Evolutionary conservation across 257 asterid species (phyloP), one percentile per base, ranked within the genome.

Genomic region (Fraxinus quadrangulata): DNA sequence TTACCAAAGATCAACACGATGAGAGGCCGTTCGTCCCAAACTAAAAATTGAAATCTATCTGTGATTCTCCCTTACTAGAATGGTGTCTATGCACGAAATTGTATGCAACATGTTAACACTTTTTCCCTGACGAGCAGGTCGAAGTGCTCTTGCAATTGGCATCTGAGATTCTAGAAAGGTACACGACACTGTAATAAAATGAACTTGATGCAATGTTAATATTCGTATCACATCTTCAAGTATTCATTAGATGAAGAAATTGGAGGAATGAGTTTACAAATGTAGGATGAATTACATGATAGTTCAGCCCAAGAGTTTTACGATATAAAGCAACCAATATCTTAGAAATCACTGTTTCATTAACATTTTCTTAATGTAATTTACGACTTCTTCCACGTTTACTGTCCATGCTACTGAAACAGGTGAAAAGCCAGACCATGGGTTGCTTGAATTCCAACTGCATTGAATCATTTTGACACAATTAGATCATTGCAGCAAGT

Each of bases 401-500:
- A 92, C 97, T 21, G 96, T 85, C 99, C 98, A 96, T 30, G 97
- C 97, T 14, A 96, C 97, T 17, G 97, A 93, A 75, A 93, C 81
- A 0, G 99, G 98, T 34, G 98, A 86, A 83, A 71, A 81, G 4
- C 81, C 95, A 3, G 94, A 67, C 97, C 99, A 96, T 0, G 98
- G 97, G 79, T 93, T 96, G 90, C 85, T 85, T 10, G 97, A 76
- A 79, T 90, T 89, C 98, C 98, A 93, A 13, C 99, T 96, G 90
- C 84, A 86, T 67, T 61, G 80, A 33, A 71, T 73, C 70, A 81
- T 79, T 75, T 39, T 2, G 24, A 66, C 34, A 75, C 30, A 14
- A 14, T 74, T 71, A 84, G 49, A 56, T 66, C 40, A 71, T 9
- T 47, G n/a, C 17, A 47, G 23, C 2, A 9, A 61, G 19, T 0